phyloP scores from a whole-genome alignment of 495 filamentous ascomycete genomes.

The Penicillium cosmopolitanum region DNA sequence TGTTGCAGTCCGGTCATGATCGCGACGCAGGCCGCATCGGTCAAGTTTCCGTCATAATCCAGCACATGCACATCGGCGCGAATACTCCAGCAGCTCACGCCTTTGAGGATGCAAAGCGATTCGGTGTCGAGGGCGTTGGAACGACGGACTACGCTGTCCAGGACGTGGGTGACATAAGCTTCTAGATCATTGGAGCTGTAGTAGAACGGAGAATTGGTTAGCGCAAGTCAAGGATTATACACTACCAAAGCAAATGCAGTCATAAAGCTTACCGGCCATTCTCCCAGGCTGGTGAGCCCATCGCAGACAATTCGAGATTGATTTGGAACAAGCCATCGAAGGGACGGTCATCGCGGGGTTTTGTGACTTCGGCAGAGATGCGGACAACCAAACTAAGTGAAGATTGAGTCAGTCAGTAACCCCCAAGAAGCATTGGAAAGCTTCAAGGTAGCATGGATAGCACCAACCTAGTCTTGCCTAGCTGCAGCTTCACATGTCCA shows the following conservation, averaged over 20 bases:
- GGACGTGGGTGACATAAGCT: conserved; percentile 77
- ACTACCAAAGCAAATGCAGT: neutral
- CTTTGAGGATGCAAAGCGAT: conserved; percentile 90
- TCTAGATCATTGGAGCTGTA: conserved; percentile 74
- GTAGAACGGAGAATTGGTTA: neutral
- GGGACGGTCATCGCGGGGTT: conserved; percentile 83
- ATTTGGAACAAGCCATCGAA: conserved; percentile 96
- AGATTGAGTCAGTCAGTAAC: neutral
- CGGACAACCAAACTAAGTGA: conserved; percentile 71
- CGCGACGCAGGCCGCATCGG: conserved; percentile 83
- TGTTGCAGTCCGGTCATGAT: conserved; percentile 86
- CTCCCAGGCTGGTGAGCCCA: conserved; percentile 91
- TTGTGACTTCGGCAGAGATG: conserved; percentile 84
- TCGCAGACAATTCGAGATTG: conserved; percentile 84
- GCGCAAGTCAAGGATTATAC: conserved; percentile 7
- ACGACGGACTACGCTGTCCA: conserved; percentile 92
- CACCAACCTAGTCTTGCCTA: conserved; percentile 86
- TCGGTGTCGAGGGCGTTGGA: conserved; percentile 92
- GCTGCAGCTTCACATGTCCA: conserved; percentile 83
- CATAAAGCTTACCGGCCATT: conserved; percentile 64
- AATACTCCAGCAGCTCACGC: conserved; percentile 85
- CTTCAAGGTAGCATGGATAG: neutral
- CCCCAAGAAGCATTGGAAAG: neutral
- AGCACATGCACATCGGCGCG: conserved; percentile 89
- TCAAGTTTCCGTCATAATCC: conserved; percentile 84